These are phyloP conservation scores for Phytophthora rubi DNA, from an alignment of 352 stramenopile genomes.

Conservation along the genomic window DNA sequence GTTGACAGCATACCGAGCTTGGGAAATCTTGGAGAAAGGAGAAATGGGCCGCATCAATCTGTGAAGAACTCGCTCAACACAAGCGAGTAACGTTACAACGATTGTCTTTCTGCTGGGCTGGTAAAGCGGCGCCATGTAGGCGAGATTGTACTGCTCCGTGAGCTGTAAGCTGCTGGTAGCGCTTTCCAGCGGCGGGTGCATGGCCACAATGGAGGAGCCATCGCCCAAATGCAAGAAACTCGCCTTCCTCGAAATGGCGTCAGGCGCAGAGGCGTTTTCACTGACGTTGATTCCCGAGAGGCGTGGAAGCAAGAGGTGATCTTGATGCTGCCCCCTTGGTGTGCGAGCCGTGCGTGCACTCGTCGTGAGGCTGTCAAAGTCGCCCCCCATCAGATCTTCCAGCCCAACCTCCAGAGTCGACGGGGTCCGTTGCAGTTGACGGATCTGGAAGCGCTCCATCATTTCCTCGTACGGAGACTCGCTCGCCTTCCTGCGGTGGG, in stretches of 20 bases:
- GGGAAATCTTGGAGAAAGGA: slow-evolving; percentile 38
- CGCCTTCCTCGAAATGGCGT: slow-evolving; percentile 1
- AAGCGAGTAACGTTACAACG: neutral
- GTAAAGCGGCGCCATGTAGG: neutral
- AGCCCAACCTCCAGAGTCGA: slow-evolving; percentile 15
- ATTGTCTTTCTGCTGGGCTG: neutral
- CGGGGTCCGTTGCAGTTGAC: slow-evolving; percentile 31
- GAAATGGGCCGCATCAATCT: slow-evolving; percentile 35
- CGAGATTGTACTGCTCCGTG: slow-evolving; percentile 19
- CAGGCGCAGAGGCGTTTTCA: slow-evolving; percentile 5
- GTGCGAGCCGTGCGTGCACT: slow-evolving; percentile 11
- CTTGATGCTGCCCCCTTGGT: slow-evolving; percentile 5
- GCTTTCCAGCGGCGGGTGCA: slow-evolving; percentile 23
- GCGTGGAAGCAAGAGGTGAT: slow-evolving; percentile 7
- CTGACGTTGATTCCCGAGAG: slow-evolving; percentile 20
- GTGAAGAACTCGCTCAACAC: slow-evolving; percentile 5
- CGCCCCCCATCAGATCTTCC: slow-evolving; percentile 1
- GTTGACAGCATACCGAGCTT: slow-evolving; percentile 30
- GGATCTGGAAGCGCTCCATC: slow-evolving; percentile 61
- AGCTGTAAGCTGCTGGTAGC: slow-evolving; percentile 11
- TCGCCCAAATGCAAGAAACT: slow-evolving; percentile 23
- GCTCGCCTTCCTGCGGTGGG: neutral
- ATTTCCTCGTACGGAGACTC: slow-evolving; percentile 52
- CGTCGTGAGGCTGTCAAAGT: neutral
- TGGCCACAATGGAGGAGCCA: slow-evolving; percentile 2